phyloP scores from a whole-genome alignment of 495 filamentous ascomycete species.

The Penicillium malachiteum region DNA sequence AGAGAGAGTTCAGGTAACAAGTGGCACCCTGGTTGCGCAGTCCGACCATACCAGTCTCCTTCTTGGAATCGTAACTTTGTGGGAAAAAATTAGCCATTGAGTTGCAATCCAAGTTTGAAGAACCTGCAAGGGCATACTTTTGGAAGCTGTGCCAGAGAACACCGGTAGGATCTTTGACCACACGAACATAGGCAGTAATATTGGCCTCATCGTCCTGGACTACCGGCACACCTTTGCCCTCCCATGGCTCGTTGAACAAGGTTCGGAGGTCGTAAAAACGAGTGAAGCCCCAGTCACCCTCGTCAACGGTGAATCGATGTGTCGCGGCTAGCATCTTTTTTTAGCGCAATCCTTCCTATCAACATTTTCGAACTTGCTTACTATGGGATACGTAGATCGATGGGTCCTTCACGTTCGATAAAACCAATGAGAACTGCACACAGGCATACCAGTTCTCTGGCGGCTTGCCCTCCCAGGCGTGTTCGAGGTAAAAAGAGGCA shows the following conservation, averaged over 20 bases:
- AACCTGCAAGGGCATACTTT: constrained; percentile 55
- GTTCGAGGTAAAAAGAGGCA: constrained; percentile 94
- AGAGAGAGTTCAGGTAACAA: constrained; percentile 95
- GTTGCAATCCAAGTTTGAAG: neutral
- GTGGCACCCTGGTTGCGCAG: constrained; percentile 97
- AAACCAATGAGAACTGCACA: constrained; percentile 88
- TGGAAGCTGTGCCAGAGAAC: constrained; percentile 99
- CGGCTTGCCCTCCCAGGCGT: constrained; percentile 71
- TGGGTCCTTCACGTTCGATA: constrained; percentile 92
- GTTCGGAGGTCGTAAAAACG: constrained; percentile 81
- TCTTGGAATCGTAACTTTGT: constrained; percentile 90
- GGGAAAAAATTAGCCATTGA: constrained; percentile 1
- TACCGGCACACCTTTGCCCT: constrained; percentile 68
- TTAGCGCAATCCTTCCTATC: constrained; percentile 14
- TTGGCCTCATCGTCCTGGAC: constrained; percentile 85
- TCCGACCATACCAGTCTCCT: constrained; percentile 95
- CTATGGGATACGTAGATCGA: constrained; percentile 68
- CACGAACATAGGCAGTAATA: constrained; percentile 87
- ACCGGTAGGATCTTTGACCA: constrained; percentile 95
- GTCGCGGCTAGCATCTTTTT: constrained; percentile 55
- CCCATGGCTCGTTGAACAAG: constrained; percentile 72
- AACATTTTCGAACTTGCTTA: constrained; percentile 25
- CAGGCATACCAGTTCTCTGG: constrained; percentile 94
- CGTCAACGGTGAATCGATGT: constrained; percentile 91
- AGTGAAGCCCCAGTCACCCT: constrained; percentile 99